A percentile compares a stretch with the other conserved stretches of the same genome.
Conservation (phyloP, 495 filamentous ascomycete genomes). For the Penicillium atrosanguineum region DNA sequence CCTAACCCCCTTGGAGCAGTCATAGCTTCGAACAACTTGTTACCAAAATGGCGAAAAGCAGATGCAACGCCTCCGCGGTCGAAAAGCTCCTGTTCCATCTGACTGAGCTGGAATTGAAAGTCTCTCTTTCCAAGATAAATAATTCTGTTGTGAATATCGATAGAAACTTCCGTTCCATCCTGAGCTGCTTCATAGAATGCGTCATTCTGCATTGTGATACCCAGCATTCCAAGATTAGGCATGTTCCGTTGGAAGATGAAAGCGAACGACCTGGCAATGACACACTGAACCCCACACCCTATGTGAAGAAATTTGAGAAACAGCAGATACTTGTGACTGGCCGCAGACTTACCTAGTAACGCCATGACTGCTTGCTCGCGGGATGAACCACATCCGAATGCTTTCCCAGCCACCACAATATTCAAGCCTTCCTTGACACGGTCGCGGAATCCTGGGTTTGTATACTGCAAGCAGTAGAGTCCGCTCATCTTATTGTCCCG, state of each 20-base stretch:
- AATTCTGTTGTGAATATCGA: constrained; percentile 16
- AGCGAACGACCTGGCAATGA: constrained; percentile 41
- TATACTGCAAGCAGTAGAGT: constrained; percentile 34
- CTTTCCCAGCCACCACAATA: constrained; percentile 42
- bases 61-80: constrained; percentile 28
- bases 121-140: constrained; percentile 18
- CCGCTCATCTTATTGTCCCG: constrained; percentile 29
- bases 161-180: constrained; percentile 28
- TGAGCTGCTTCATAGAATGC: constrained; percentile 31
- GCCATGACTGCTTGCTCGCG: constrained; percentile 41
- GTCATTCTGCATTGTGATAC: constrained; percentile 33
- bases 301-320: neutral
- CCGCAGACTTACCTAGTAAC: constrained; percentile 20
- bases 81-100: constrained; percentile 35
- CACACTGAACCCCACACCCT: constrained; percentile 29
- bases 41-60: constrained; percentile 34
- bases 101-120: constrained; percentile 32
- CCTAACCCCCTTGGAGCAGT: no score
- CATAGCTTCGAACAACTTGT: constrained; percentile 32
- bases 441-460: constrained; percentile 37
- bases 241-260: constrained; percentile 44
- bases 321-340: no score
- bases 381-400: constrained; percentile 43
- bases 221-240: constrained; percentile 38
- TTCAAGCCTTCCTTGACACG: constrained; percentile 30